Evolutionary conservation across 1,284 basidiomycete genomes (phyloP).

Genomic region (Neonothopanus nambi): DNA sequence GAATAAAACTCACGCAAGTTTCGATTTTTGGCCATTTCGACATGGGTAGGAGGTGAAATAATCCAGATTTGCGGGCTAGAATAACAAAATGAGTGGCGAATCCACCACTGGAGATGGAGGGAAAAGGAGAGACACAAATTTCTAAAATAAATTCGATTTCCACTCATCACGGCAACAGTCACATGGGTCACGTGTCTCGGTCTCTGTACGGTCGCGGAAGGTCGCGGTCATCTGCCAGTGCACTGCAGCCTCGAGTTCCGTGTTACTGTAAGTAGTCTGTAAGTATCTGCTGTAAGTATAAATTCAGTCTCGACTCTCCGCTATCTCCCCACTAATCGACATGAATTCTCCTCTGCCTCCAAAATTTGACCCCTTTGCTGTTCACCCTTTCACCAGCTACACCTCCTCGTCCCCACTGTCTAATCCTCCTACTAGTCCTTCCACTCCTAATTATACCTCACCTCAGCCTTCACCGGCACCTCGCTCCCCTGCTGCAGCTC

Average conservation of each 20-base stretch:
- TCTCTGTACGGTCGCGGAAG: background rate
- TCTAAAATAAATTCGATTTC: too few species aligned
- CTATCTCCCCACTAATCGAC: background rate
- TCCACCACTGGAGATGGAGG: too few species aligned
- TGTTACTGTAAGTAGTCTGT: too few species aligned
- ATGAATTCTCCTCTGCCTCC: conserved; percentile 18
- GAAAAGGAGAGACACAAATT: too few species aligned
- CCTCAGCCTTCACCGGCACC: conserved; percentile 17
- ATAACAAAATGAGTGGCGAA: too few species aligned
- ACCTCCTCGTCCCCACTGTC: conserved; percentile 16
- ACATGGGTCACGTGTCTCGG: background rate
- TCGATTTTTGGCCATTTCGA: conserved; percentile 52
- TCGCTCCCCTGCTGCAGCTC: conserved; percentile 6
- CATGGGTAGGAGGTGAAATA: conserved; percentile 36
- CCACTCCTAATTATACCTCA: conserved; percentile 9
- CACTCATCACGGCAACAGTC: too few species aligned
- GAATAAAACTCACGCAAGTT: conserved; percentile 41
- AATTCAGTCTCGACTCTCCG: conserved; percentile 1
- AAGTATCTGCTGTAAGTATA: conserved; percentile 5
- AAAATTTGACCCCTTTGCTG: conserved; percentile 25
- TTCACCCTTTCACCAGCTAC: conserved; percentile 26
- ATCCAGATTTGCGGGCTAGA: conserved; percentile 45
- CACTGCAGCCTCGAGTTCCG: background rate
- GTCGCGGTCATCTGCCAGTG: background rate
- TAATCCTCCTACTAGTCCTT: background rate